These are phyloP conservation scores for Podospora australis DNA, from an alignment of 495 filamentous ascomycete genomes.

Conservation along the genomic window DNA sequence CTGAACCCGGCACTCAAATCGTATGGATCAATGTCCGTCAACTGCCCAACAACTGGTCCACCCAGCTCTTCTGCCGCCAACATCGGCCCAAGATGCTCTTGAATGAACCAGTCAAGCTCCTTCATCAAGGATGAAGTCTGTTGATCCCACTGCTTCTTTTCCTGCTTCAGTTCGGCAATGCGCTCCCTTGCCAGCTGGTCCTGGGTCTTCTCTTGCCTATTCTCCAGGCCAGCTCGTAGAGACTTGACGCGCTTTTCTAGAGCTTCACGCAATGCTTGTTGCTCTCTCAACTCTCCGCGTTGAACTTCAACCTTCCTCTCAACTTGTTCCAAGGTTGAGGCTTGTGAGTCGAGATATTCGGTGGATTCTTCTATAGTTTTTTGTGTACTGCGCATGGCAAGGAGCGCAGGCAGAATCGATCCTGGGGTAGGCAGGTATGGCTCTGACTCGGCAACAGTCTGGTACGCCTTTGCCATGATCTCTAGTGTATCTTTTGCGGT, in stretches of 20 bases:
- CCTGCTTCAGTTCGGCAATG: constrained; percentile 50
- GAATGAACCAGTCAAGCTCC: constrained; percentile 65
- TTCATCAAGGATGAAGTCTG: constrained; percentile 52
- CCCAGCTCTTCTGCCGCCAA: constrained; percentile 81
- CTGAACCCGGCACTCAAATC: constrained; percentile 65
- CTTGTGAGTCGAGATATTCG: constrained; percentile 49
- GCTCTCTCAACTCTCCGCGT: constrained; percentile 55
- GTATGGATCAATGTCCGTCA: constrained; percentile 51
- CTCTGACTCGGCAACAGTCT: constrained; percentile 50
- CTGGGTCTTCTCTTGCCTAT: constrained; percentile 49
- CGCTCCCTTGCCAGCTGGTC: constrained; percentile 54
- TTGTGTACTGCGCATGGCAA: constrained; percentile 61
- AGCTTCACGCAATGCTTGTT: constrained; percentile 52
- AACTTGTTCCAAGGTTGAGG: constrained; percentile 45
- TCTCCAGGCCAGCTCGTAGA: constrained; percentile 48
- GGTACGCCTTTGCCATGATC: constrained; percentile 60
- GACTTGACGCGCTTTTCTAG: constrained; percentile 41
- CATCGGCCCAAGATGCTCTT: constrained; percentile 67
- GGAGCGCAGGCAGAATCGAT: constrained; percentile 62
- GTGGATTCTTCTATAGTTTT: constrained; percentile 58
- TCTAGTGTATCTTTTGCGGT: constrained; percentile 30
- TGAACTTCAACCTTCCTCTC: constrained; percentile 53
- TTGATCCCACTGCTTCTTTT: constrained; percentile 48
- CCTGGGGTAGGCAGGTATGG: constrained; percentile 57
- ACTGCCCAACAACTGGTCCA: constrained; percentile 75